phyloP scores from a whole-genome alignment of 2,329 filamentous ascomycete genomes.

The Fusarium torreyae region DNA sequence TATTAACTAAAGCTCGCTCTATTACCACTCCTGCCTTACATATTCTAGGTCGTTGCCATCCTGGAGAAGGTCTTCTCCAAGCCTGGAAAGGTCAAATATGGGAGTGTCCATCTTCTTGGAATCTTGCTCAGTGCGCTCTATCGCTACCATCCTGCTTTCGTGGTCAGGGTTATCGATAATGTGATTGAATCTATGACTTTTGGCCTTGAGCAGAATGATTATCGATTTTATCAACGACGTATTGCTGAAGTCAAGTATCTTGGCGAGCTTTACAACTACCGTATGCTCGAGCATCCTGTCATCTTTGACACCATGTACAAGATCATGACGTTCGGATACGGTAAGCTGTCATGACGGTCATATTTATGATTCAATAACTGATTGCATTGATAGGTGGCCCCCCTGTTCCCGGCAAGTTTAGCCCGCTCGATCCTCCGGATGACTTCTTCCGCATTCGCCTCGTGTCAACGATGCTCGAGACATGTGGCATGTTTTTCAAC shows the following conservation, averaged over 20 bases:
- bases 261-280: slow-evolving; percentile 96
- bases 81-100: slow-evolving; percentile 97
- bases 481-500: slow-evolving; percentile 96
- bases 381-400: slow-evolving; percentile 72
- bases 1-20: neutral
- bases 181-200: slow-evolving; percentile 89
- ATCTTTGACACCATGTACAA: slow-evolving; percentile 97
- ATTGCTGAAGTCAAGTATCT: slow-evolving; percentile 97
- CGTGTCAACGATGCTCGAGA: slow-evolving; percentile 90
- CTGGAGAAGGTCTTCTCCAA: slow-evolving; percentile 95
- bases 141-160: slow-evolving; percentile 92
- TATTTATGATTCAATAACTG: slow-evolving; percentile 6
- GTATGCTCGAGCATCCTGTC: slow-evolving; percentile 94
- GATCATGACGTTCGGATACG: slow-evolving; percentile 92
- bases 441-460: slow-evolving; percentile 97
- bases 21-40: neutral
- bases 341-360: slow-evolving; percentile 55
- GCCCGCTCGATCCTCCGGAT: slow-evolving; percentile 87
- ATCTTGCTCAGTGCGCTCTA: slow-evolving; percentile 91
- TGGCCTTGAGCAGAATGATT: slow-evolving; percentile 95
- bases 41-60: slow-evolving; percentile 75
- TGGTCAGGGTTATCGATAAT: slow-evolving; percentile 92
- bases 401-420: slow-evolving; percentile 82
- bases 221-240: slow-evolving; percentile 95
- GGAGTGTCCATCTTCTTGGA: slow-evolving; percentile 93